A percentile compares a stretch with the other conserved stretches of the same genome.
phyloP scores from a whole-genome alignment of 2,329 filamentous ascomycete genomes.

The Cladosporium austrohemisphaericum region DNA sequence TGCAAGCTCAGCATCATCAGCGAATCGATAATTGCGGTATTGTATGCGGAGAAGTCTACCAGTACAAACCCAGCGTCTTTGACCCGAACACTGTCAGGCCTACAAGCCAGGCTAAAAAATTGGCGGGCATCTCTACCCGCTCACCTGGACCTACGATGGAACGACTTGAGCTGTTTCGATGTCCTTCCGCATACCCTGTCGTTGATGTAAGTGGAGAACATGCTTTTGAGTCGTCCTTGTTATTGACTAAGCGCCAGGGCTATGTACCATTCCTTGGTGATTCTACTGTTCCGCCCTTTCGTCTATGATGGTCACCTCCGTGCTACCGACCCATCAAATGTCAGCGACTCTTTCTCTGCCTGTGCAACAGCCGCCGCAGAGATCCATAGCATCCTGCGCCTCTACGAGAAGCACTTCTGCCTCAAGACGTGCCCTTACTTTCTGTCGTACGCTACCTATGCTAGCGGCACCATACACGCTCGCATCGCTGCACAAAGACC shows the following conservation, averaged over 20 bases:
- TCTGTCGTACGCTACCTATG: conserved; percentile 54
- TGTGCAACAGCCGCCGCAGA: background rate
- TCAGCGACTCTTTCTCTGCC: background rate
- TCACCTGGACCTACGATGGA: background rate
- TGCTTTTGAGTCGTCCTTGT: no score
- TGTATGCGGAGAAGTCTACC: background rate
- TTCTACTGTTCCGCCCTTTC: background rate
- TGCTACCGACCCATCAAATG: background rate
- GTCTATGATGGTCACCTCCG: background rate
- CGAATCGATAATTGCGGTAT: background rate
- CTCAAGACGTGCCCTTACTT: conserved; percentile 41
- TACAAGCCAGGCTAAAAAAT: background rate
- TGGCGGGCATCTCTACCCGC: background rate
- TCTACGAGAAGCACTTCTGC: background rate
- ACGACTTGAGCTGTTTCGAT: background rate
- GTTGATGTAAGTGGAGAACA: background rate
- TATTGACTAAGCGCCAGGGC: background rate
- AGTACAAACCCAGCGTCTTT: background rate
- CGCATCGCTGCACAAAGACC: conserved; percentile 42
- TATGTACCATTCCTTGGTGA: background rate
- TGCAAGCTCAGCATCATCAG: background rate
- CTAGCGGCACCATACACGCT: conserved; percentile 50
- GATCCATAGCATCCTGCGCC: conserved; percentile 48
- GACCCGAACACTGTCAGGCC: background rate
- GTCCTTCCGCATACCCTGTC: background rate